Evolutionary conservation across 2,329 filamentous ascomycete species (phyloP).

Genomic region (Hymenoscyphus repandus): DNA sequence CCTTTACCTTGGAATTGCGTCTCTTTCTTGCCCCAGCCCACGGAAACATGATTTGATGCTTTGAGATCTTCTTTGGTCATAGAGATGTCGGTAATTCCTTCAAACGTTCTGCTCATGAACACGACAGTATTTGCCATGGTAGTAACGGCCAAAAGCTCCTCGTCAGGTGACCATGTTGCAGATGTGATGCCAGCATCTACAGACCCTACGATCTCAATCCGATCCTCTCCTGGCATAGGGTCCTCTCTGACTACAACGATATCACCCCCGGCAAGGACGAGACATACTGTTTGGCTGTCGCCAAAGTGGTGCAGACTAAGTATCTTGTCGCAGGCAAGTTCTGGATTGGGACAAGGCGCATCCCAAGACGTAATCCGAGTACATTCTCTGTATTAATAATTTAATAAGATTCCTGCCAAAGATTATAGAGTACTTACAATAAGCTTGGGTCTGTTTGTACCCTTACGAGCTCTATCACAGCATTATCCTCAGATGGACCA

Average conservation of each 20-base stretch:
- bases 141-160: slow-evolving; percentile 79
- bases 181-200: slow-evolving; percentile 88
- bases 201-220: slow-evolving; percentile 92
- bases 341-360: slow-evolving; percentile 72
- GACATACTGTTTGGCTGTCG: slow-evolving; percentile 70
- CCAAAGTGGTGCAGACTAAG: slow-evolving; percentile 79
- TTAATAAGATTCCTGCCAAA: slow-evolving; percentile 33
- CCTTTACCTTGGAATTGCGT: slow-evolving; percentile 95
- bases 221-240: slow-evolving; percentile 59
- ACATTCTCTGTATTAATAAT: slow-evolving; percentile 31
- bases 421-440: slow-evolving; percentile 22
- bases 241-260: slow-evolving; percentile 80
- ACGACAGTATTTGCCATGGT: slow-evolving; percentile 75
- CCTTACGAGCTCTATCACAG: slow-evolving; percentile 67
- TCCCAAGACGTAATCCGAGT: slow-evolving; percentile 74
- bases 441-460: slow-evolving; percentile 40
- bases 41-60: slow-evolving; percentile 88
- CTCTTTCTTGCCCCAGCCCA: slow-evolving; percentile 97
- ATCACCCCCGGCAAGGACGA: slow-evolving; percentile 86
- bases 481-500: slow-evolving; percentile 67
- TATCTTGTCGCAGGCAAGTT: slow-evolving; percentile 69
- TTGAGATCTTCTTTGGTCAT: slow-evolving; percentile 74
- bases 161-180: slow-evolving; percentile 90
- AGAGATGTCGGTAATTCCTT: slow-evolving; percentile 69
- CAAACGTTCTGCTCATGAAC: slow-evolving; percentile 90